Percentiles rank a stretch among this genome's conserved stretches.
Evolutionary conservation across 2,329 filamentous ascomycete species (phyloP).

Genomic region (Sarocladium oryzae): DNA sequence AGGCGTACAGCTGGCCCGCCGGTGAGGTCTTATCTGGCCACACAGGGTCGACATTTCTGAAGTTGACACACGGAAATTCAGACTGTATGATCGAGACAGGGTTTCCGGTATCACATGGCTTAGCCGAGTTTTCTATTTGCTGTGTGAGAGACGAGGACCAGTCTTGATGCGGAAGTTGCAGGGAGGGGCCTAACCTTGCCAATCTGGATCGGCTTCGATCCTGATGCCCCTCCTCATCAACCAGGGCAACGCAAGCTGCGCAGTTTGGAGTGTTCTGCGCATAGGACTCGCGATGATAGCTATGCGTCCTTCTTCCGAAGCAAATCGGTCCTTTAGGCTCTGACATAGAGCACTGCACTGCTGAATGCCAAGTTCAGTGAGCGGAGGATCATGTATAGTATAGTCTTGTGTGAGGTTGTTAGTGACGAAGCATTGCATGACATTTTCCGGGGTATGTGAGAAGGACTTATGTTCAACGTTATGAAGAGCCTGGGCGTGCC

Average conservation of each 20-base stretch:
- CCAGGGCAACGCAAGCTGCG: slow-evolving; percentile 50
- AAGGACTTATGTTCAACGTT: slow-evolving; percentile 43
- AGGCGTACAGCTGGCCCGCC: slow-evolving; percentile 41
- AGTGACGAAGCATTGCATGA: background rate
- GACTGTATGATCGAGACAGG: slow-evolving; percentile 42
- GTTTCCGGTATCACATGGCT: slow-evolving; percentile 57
- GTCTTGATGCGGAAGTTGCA: background rate
- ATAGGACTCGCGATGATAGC: slow-evolving; percentile 59
- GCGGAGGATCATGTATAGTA: slow-evolving; percentile 40
- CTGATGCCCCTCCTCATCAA: slow-evolving; percentile 47
- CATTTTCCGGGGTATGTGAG: background rate
- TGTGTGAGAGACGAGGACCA: no score
- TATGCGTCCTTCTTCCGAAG: slow-evolving; percentile 23
- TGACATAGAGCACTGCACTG: slow-evolving; percentile 41
- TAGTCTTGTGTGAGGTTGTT: slow-evolving; percentile 34
- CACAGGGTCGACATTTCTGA: slow-evolving; percentile 47
- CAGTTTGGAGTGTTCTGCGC: slow-evolving; percentile 59
- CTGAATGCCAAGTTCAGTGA: slow-evolving; percentile 41
- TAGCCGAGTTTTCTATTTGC: slow-evolving; percentile 42
- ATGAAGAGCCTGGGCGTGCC: slow-evolving; percentile 73
- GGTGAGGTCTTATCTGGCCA: slow-evolving; percentile 57
- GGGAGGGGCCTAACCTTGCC: slow-evolving; percentile 47
- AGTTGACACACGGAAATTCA: slow-evolving; percentile 50
- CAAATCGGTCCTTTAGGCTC: slow-evolving; percentile 34
- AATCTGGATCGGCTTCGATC: slow-evolving; percentile 52